Evolutionary conservation across 2,329 filamentous ascomycete genomes (phyloP), one percentile per base, ranked within the genome.

Genomic region (Fusarium sp.): DNA sequence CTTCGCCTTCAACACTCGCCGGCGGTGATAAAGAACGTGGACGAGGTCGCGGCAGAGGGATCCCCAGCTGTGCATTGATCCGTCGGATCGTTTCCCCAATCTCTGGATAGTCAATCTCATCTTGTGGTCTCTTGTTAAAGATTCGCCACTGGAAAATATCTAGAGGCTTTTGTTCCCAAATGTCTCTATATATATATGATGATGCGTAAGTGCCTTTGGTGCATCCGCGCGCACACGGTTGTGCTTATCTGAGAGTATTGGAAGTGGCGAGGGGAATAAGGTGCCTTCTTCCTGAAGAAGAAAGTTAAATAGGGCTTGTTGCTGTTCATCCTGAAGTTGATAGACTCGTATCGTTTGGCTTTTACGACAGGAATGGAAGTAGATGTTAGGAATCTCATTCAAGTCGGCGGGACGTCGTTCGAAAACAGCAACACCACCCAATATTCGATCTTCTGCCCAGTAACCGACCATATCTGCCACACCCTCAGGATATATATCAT

Each of bases 401-500:
- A 8, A 15, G 6, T 51, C 29, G 8, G 56, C 20, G 1, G 57
- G 22, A 8, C 34, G 38, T 1, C 61, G 45, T n/a, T 70, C 57
- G 1, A 70, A 70, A 1, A 66, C 52, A 15, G 32, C 18, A 1
- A 70, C 67, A 1, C 66, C 67, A 5, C 67, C 67, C 1, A 66
- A 12, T 4, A 70, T 53, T 2, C 61, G 57, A n/a, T 70, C 66
- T 12, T 70, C 61, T 4, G 61, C 61, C 66, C 61, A 70, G n/a
- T 70, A 70, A 3, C 66, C 66, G 20, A 66, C 66, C 7, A 70
- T 58, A 8, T 70, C 61, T 0, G 45, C 61, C 0, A 70, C 52
- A 0, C 60, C 56, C 12, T 70, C 67, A 9, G 65, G 65, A 11
- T 66, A 70, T n/a, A 70, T 27, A 50, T 69, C 61, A 7, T 59